Base-by-base conservation (phyloP, 2,329 filamentous ascomycete genomes). In the Ophiognomonia clavigignenti-juglandacearum region DNA sequence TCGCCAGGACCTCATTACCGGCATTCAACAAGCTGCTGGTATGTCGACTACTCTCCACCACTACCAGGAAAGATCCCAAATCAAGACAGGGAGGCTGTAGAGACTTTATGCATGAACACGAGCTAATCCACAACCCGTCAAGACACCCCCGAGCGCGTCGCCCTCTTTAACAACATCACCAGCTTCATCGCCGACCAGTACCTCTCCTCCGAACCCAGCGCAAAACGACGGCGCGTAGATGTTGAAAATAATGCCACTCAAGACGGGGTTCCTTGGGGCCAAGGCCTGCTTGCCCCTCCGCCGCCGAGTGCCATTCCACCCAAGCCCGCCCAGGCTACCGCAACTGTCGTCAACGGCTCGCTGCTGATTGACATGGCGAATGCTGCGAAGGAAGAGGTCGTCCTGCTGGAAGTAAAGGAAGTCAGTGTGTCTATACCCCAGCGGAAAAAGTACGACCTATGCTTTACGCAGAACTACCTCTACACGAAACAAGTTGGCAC, bases 381-480 rank as follows among this genome's bases (percentile, higher is more conserved):
- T 20, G 69, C 70, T 41, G 69, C 74, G 1, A 66, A 68, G 2
- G 64, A 68, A 6, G 79, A 83, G 54, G 57, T 69, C 6, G 64
- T 83, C 0, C 62, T 83, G 22, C 67, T 85, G 16, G 77, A 77
- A 53, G 70, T 85, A 50, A 82, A 81, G 61, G 82, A 85, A 37
- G 80, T 86, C 18, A 85, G 81, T 0, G 71, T 85, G n/a, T 77
- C 80, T 1, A 72, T 84, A 4, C 83, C 83, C 0, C 79, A 82
- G 64, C 72, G 83, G 53, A 86, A 86, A 65, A 86, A 85, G 63
- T 80, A 80, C 55, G 78, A 81, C 53, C 61, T 86, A 8, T 82
- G 78, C 61, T 77, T 85, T 52, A 85, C 81, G 3, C 64, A 71
- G 6, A 71, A 72, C 50, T 77, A 78, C 53, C 57, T 85, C 27